Conservation (phyloP, 2,329 filamentous ascomycete genomes). For the Sarocladium brachiariae region DNA sequence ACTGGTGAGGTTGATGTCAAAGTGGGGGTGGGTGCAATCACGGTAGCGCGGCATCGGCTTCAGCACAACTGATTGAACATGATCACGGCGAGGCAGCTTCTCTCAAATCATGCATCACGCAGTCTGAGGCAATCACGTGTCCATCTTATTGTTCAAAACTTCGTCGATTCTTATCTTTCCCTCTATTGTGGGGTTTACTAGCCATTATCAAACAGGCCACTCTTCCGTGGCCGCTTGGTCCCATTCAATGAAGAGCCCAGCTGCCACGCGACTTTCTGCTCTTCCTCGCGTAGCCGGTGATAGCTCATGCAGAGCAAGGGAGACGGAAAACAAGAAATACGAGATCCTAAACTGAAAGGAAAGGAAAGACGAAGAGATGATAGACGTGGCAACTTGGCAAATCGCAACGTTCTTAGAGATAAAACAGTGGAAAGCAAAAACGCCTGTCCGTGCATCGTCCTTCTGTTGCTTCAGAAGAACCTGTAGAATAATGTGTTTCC, state of each 20-base stretch:
- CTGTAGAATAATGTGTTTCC: conserved; percentile 1
- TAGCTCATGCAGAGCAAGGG: background rate
- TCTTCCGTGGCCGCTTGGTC: background rate
- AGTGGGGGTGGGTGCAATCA: too few species aligned
- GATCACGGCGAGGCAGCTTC: too few species aligned
- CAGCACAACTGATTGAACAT: too few species aligned
- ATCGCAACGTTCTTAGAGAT: background rate
- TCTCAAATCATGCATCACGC: too few species aligned
- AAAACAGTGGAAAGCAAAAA: background rate
- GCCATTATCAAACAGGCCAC: background rate
- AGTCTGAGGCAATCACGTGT: too few species aligned
- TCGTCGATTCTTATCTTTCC: background rate
- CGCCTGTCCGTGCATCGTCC: conserved; percentile 6
- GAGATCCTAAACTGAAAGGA: conserved; percentile 1
- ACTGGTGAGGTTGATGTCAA: too few species aligned
- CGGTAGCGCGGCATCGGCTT: too few species aligned
- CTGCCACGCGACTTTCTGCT: background rate
- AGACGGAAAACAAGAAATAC: background rate
- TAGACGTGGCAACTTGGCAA: background rate
- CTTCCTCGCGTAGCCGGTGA: background rate
- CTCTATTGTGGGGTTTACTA: background rate
- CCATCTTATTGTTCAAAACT: too few species aligned
- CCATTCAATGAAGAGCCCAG: background rate
- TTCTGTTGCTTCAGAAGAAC: background rate
- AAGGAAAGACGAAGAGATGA: conserved; percentile 2